A percentile compares a stretch with the other conserved stretches of the same genome.
Conservation (phyloP, 225 moss, liverwort and hornwort species). For the Straminergon stramineum region DNA sequence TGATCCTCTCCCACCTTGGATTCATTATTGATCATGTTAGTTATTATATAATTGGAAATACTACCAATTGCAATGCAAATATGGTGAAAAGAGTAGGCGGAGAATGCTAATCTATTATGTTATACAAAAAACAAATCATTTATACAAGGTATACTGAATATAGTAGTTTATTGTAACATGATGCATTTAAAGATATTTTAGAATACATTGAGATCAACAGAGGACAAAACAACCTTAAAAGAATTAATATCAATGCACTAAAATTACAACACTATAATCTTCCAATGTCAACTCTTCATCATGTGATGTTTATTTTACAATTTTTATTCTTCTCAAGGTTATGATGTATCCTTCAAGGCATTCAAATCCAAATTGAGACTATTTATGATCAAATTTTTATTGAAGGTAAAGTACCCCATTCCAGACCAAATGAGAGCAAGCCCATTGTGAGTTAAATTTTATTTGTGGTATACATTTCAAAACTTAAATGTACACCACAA, state of each 20-base stretch:
- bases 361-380: not conserved
- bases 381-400: not conserved
- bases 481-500: no score
- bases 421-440: no score
- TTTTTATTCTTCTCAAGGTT: not conserved
- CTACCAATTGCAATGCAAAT: not conserved
- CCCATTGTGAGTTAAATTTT: no score
- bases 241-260: accelerated
- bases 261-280: not conserved
- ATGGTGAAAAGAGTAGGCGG: accelerated
- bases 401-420: no score
- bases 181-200: not conserved
- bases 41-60: not conserved
- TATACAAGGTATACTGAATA: accelerated
- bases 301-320: not conserved
- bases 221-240: not conserved
- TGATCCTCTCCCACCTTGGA: no score
- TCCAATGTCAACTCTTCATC: not conserved
- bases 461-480: no score
- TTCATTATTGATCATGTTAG: not conserved
- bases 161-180: accelerated
- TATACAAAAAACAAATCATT: not conserved
- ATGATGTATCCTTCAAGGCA: no score
- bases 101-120: not conserved
- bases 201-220: accelerated